Base-by-base conservation (phyloP, 441 rosid species). In the Bocquillonia castaneifolia region DNA sequence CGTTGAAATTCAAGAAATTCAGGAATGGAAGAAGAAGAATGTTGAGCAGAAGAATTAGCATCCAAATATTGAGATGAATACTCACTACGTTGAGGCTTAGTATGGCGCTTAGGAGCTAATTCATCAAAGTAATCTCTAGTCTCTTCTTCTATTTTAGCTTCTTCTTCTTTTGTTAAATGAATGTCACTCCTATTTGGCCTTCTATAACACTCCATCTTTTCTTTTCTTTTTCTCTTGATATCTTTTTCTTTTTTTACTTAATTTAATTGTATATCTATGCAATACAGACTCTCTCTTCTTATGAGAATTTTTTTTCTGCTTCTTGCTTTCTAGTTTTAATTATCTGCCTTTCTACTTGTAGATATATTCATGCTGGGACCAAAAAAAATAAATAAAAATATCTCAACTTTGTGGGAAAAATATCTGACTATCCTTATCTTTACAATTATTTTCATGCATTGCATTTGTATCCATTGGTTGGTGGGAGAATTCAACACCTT, bases 1-100 rank as follows among this genome's bases (percentile, higher is more conserved):
- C 78, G 83, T 64, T 79, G 86, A 63, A 86, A 82, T 74, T 78
- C 71, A 0, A 26, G 47, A 22, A 72, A 28, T 56, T 88, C 91
- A 1, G 86, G 85, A n/a, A 58, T 82, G 42, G 31, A 6, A 59
- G 32, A 31, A 6, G 6, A 2, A 42, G 7, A 6, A 42, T 42
- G 9, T 4, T 47, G 3, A 23, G 4, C n/a, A 9, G 6, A 6
- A 25, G 37, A 31, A 2, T 44, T 25, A 10, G 25, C 39, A 67
- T 88, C 94, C 12, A 73, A 82, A 47, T 84, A 88, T 3, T 66
- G 62, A 47, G 84, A 15, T 9, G 87, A 81, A 73, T 81, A 57
- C 53, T 88, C 91, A 31, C 94, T 84, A 1, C 89, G 72, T 64
- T 80, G 88, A 64, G 91, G 93, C 82, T 88, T 88, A 10, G 83